Percentiles rank a stretch among this genome's conserved stretches.
phyloP scores from a whole-genome alignment of 352 stramenopile genomes.

The Phytophthora multivora region DNA sequence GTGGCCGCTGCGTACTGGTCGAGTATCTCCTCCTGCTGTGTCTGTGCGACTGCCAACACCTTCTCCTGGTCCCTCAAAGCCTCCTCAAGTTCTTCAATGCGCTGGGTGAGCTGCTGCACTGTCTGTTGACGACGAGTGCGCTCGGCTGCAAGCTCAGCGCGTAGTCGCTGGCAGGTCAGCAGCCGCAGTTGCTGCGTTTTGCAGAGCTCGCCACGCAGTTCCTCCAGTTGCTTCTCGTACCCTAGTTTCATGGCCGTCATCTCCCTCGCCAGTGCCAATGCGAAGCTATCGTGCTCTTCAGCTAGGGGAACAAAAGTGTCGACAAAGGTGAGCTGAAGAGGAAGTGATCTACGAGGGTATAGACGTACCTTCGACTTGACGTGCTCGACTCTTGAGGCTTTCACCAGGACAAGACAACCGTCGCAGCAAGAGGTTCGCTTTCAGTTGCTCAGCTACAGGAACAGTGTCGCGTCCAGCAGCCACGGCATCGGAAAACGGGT shows the following conservation, averaged over 20 bases:
- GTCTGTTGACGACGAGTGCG: constrained; percentile 50
- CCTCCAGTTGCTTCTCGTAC: constrained; percentile 71
- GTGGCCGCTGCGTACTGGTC: constrained; percentile 29
- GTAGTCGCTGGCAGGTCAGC: constrained; percentile 50
- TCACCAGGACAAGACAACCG: constrained; percentile 17
- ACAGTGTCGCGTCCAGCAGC: constrained; percentile 61
- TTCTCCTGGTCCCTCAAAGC: constrained; percentile 41
- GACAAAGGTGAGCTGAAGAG: constrained; percentile 9
- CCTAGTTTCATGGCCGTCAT: constrained; percentile 71
- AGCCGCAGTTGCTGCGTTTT: constrained; percentile 47
- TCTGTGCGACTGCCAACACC: constrained; percentile 21
- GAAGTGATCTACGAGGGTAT: not conserved
- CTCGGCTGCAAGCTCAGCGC: constrained; percentile 53
- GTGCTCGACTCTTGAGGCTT: constrained; percentile 24
- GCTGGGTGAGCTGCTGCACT: constrained; percentile 47
- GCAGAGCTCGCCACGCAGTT: constrained; percentile 61
- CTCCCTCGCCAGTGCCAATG: constrained; percentile 64
- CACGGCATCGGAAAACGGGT: constrained; percentile 75
- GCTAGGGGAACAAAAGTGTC: constrained; percentile 21
- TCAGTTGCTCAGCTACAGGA: constrained; percentile 59
- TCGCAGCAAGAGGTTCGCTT: constrained; percentile 32
- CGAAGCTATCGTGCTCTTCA: constrained; percentile 80
- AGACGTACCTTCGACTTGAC: constrained; percentile 28
- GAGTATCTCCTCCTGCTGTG: constrained; percentile 48
- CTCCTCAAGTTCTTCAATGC: constrained; percentile 44